Base-by-base conservation (phyloP, 345 rosid species). In the Trapa incisa region DNA sequence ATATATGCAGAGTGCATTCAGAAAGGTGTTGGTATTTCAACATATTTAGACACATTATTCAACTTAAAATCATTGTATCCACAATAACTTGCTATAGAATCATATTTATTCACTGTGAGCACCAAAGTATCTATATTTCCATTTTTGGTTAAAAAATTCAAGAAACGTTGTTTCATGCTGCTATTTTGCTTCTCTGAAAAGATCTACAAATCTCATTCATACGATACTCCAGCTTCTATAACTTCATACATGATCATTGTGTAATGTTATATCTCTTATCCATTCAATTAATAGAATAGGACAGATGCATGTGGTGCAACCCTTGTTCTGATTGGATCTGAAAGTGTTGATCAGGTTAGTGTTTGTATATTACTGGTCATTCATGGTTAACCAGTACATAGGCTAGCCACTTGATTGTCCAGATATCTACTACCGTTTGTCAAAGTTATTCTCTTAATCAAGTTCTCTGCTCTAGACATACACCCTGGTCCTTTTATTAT, bases 281-380 rank as follows among this genome's bases (percentile, higher is more conserved):
- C 71, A 63, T 63, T 71, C 0, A 65, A 36, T 67, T 73, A 53
- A 67, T 80, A 90, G 98, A 94, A 82, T 75, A 71, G 76, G 66
- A 85, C 90, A 92, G 94, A 90, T 77, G 86, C 85, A 73, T 76
- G 92, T 68, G 92, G 92, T 37, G 97, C 81, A 64, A 70, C 89
- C 47, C 91, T 90, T 71, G 82, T 86, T 79, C 70, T 93, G 38
- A 86, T 93, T 57, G 98, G 97, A 74, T 92, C 96, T 0, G 98
- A 97, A 8, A 88, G 82, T 61, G 72, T 90, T 75, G 87, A 88
- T 36, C 98, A 93, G 92, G 96, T 87, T 78, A 67, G 8, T 67
- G 16, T 45, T 5, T 33, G 9, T 22, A 29, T 54, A 22, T 22
- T 33, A 13, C 29, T 4, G 35, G 35, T 57, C 61, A 29, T 57